Evolutionary conservation across 2,329 filamentous ascomycete genomes (phyloP), one percentile per base, ranked within the genome.

Genomic region (Aaosphaeria arxii): DNA sequence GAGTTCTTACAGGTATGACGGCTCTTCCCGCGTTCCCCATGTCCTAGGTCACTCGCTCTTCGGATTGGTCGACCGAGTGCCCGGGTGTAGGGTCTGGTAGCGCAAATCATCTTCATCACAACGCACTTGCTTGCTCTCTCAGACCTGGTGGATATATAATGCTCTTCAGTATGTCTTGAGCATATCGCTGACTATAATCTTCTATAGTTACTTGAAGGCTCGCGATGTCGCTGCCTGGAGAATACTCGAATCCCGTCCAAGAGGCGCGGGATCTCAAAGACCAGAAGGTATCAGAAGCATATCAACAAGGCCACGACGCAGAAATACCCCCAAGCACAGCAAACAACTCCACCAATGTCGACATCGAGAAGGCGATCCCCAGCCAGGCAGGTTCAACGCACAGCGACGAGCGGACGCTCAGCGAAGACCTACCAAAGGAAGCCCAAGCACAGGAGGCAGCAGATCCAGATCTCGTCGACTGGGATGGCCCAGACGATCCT

Each of bases 401-500:
- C 43, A 58, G 56, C 46, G 59, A 62, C 40, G 59, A 63, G 32
- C 49, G 41, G 47, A 66, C 58, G 44, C 42, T 67, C 4, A 56
- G 51, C 11, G 50, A 31, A 13, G 49, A 50, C 7, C 48, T 40
- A 13, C 39, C 48, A n/a, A 41, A 31, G 40, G n/a, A n/a, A 30
- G 46, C 31, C 13, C 33, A 40, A 36, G 51, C 48, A 45, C 30
- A 13, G 28, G 49, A 58, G 46, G 47, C 49, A 42, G 41, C 11
- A 17, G 59, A 68, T 50, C 54, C 63, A 9, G 54, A 70, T 46
- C 52, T 68, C 6, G 58, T 69, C 17, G 63, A 64, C 40, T 69
- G 66, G 67, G 62, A 66, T 40, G 63, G 62, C 0, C 61, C 61
- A 5, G 63, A 72, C 65, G 13, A 73, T 43, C 71, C 71, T 11